phyloP scores from a whole-genome alignment of 768 basidiomycete species.

The Mycena rebaudengoi region DNA sequence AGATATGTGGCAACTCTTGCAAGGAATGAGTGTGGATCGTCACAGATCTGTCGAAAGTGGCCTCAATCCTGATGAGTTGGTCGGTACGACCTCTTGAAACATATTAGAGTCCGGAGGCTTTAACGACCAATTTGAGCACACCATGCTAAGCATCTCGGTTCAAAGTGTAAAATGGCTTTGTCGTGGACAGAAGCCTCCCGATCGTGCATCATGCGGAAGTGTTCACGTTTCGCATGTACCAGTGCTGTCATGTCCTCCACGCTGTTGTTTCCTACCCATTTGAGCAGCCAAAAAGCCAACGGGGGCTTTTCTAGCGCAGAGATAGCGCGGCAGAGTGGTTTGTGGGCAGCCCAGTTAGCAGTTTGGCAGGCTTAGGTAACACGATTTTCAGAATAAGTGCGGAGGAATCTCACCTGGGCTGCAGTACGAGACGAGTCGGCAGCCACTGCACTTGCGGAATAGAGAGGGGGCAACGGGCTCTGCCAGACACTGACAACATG shows the following conservation, averaged over 20 bases:
- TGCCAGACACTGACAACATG: background rate
- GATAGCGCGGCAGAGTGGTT: background rate
- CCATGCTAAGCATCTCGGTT: background rate
- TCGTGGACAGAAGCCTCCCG: background rate
- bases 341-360: background rate
- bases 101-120: no score
- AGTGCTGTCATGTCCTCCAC: background rate
- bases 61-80: background rate
- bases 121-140: background rate
- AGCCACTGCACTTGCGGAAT: constrained; percentile 41
- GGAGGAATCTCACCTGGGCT: constrained; percentile 31
- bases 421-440: constrained; percentile 43
- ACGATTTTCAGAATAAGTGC: background rate
- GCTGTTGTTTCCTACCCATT: background rate
- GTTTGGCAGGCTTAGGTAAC: background rate
- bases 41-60: background rate
- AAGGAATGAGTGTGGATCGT: constrained; percentile 24
- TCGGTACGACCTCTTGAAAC: background rate
- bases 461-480: background rate
- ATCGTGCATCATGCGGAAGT: no score
- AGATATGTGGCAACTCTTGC: constrained; percentile 34
- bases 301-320: background rate
- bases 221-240: no score
- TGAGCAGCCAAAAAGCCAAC: no score
- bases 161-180: background rate